phyloP scores from a whole-genome alignment of 352 stramenopile species.

The Saprolegnia diclina region DNA sequence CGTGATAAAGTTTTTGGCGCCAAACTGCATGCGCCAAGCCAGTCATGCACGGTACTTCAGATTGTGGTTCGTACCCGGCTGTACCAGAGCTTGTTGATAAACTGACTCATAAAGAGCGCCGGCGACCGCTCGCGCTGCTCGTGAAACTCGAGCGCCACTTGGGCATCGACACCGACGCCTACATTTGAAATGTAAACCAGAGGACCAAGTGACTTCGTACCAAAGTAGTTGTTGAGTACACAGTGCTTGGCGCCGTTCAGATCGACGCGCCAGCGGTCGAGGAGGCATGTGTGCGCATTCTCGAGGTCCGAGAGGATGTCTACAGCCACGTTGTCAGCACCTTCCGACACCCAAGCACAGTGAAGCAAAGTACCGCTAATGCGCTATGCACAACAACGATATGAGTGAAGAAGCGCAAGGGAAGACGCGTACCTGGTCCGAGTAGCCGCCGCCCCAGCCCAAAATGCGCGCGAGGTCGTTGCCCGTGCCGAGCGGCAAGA shows the following conservation, averaged over 20 bases:
- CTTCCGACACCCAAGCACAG: background rate
- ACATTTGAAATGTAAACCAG: background rate
- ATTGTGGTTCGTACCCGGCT: constrained; percentile 31
- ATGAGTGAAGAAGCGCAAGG: background rate
- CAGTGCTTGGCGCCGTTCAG: constrained; percentile 60
- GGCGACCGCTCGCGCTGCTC: constrained; percentile 82
- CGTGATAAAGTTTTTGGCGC: constrained; percentile 82
- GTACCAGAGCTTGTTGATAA: constrained; percentile 92
- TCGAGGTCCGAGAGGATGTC: constrained; percentile 63
- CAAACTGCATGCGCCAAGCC: constrained; percentile 38
- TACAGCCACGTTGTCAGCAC: background rate
- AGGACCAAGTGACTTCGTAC: background rate
- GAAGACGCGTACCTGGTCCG: constrained; percentile 30
- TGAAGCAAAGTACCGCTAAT: constrained; percentile 34
- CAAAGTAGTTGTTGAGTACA: constrained; percentile 78
- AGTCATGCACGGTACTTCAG: background rate
- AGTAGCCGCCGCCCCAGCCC: constrained; percentile 92
- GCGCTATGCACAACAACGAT: constrained; percentile 25
- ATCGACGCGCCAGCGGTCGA: constrained; percentile 71
- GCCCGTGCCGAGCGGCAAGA: constrained; percentile 93
- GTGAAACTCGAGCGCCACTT: constrained; percentile 88
- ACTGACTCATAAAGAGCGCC: constrained; percentile 81
- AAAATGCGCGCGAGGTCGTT: constrained; percentile 92
- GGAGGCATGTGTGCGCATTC: constrained; percentile 60
- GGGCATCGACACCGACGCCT: constrained; percentile 84